Base-by-base conservation (phyloP, 2,329 filamentous ascomycete species). In the Neonectria ditissima region DNA sequence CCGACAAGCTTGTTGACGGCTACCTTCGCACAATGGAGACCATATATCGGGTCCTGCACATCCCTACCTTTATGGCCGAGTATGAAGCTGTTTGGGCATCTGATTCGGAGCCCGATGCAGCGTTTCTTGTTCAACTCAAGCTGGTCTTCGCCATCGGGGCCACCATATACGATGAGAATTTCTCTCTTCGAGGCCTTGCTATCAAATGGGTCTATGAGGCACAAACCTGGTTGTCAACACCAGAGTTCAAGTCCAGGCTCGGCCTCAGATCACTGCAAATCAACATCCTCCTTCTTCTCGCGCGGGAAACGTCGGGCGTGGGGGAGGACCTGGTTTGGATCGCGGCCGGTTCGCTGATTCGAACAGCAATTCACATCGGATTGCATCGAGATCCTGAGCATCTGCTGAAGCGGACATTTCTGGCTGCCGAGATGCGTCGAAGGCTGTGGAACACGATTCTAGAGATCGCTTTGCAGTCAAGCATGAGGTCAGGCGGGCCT, bases 191-290 rank as follows among this genome's bases (percentile, higher is more conserved):
- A 7, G 55, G 76, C 6, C 78, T 79, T 0, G 87, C 87, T 0
- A 76, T 83, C n/a, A 79, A 75, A 28, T 90, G 87, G 87, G 76
- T 89, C 0, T 84, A 86, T 58, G 86, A 88, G 65, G 87, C 83
- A 0, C 83, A 86, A 47, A 81, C 81, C 0, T 90, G 85, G 84
- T 55, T 86, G 0, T 82, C 83, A 0, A 80, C 81, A 5, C 87
- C 87, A 0, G 77, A 82, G 3, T 84, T 82, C 69, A 90, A 89
- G 63, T 79, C 81, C 0, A 76, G 81, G 0, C 76, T 89, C 0
- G 81, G 77, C 1, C 75, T 89, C 0, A 80, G 82, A 30, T 80
- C 78, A n/a, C 64, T 90, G 0, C 87, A 90, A 62, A 80, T 74
- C 0, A 77, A 78, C 7, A 73, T 84, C 2, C 71, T 86, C 0